Percentiles rank a stretch among this genome's conserved stretches.
phyloP scores from a whole-genome alignment of 176 grass and related monocot genomes.

The Oryza coarctata region DNA sequence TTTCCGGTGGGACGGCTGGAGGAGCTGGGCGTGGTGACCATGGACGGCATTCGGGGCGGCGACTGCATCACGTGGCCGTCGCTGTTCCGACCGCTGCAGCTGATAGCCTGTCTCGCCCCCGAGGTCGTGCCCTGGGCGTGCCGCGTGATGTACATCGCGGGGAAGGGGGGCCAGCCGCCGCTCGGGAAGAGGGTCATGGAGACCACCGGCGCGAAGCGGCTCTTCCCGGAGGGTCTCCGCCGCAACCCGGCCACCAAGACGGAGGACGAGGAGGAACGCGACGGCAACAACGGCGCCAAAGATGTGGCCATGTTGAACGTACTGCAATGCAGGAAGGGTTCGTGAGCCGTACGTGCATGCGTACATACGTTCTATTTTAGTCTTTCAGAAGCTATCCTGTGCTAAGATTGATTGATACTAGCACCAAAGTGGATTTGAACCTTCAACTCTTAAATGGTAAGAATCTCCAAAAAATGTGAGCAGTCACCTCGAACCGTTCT shows the following conservation, averaged over 20 bases:
- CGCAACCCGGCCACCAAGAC: not conserved
- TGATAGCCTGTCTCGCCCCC: constrained; percentile 33
- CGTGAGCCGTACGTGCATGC: not conserved
- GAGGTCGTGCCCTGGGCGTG: constrained; percentile 35
- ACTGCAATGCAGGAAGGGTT: not conserved
- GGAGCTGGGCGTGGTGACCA: constrained; percentile 26
- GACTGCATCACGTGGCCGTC: constrained; percentile 51
- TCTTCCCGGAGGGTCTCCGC: not conserved
- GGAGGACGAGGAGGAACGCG: not conserved
- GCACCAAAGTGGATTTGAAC: too few relatives aligned
- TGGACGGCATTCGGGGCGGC: constrained; percentile 40
- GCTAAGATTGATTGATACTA: too few relatives aligned
- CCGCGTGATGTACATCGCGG: constrained; percentile 16
- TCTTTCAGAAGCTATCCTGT: not conserved
- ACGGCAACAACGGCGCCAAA: too few relatives aligned
- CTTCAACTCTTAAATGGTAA: too few relatives aligned
- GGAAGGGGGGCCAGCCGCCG: not conserved
- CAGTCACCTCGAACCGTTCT: too few relatives aligned
- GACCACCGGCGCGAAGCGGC: constrained; percentile 22
- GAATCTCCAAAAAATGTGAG: too few relatives aligned
- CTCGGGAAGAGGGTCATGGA: constrained; percentile 40
- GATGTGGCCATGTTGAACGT: too few relatives aligned
- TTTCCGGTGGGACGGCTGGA: constrained; percentile 49
- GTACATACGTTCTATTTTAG: not conserved
- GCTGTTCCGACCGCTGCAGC: constrained; percentile 43